Evolutionary conservation across 2,329 filamentous ascomycete species (phyloP), one percentile per base, ranked within the genome.

Genomic region (Magnaporthales sp.): DNA sequence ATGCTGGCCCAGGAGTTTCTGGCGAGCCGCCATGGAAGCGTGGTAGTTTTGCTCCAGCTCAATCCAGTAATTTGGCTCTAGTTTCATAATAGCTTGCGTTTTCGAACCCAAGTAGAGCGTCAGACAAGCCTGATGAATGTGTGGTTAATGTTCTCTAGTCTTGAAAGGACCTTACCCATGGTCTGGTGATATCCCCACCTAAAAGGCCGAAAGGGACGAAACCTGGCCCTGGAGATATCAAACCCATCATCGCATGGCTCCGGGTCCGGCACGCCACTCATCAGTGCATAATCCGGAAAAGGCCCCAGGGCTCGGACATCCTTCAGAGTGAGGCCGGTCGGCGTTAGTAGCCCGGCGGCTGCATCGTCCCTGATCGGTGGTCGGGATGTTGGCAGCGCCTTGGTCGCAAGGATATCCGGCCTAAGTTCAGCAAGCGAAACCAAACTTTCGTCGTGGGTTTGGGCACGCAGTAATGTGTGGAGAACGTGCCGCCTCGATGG

Each of bases 171-270:
- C 89, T 71, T 84, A 94, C 91, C 91, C 92, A 96, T 96, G 0
- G 92, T 96, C 74, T 96, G 92, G 74, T 95, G 91, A 73, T 96
- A 96, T 0, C 83, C 80, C 92, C 92, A 96, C 72, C 92, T 78
- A 60, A 96, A 90, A 0, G 92, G 92, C 56, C 92, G 83, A 74
- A 93, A 96, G 0, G 92, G 92, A 67, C 92, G 82, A 1, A 92
- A 85, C 10, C 83, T 72, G 0, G 92, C 91, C 69, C 81, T 90
- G 15, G 83, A 77, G 66, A 93, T 87, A 69, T 91, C 80, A 73
- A 95, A 95, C 4, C 84, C 80, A 0, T 74, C 24, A 2, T 67
- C 71, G 67, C 90, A 88, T 0, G 89, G 81, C 9, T 80, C 70
- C 0, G 92, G 92, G 62, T 90, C 77, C 1, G 90, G 90, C 4